Percentiles rank a stretch among this genome's conserved stretches.
Conservation (phyloP, 2,329 filamentous ascomycete genomes). For the Spiromastix sp. region DNA sequence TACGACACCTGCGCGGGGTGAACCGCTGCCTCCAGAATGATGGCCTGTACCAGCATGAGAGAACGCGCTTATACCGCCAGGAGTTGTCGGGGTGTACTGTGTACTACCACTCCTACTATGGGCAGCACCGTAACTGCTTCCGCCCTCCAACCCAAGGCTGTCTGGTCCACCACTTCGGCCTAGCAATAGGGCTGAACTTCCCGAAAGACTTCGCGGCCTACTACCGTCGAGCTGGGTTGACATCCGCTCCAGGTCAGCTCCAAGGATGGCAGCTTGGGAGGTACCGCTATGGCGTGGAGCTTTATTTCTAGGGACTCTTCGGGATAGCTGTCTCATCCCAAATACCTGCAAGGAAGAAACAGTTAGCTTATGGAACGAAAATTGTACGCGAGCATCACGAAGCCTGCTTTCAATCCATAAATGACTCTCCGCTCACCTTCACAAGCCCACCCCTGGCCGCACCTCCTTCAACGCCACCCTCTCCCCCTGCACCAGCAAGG, state of each 20-base stretch:
- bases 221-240: slow-evolving; percentile 43
- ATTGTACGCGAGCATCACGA: neutral
- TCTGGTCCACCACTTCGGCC: slow-evolving; percentile 37
- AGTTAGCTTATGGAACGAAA: too few species aligned
- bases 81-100: slow-evolving; percentile 59
- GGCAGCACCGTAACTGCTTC: slow-evolving; percentile 35
- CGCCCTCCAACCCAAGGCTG: slow-evolving; percentile 46
- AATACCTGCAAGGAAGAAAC: slow-evolving; percentile 55
- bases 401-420: too few species aligned
- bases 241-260: slow-evolving; percentile 56
- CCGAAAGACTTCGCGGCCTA: slow-evolving; percentile 49
- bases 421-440: too few species aligned
- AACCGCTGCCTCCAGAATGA: slow-evolving; percentile 32
- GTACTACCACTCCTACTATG: slow-evolving; percentile 51
- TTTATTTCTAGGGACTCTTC: slow-evolving; percentile 54
- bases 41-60: slow-evolving; percentile 54
- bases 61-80: slow-evolving; percentile 58
- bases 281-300: slow-evolving; percentile 68
- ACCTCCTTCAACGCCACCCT: slow-evolving; percentile 46
- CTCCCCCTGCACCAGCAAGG: slow-evolving; percentile 70
- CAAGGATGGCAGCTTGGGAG: slow-evolving; percentile 73
- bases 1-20: slow-evolving; percentile 32
- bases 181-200: slow-evolving; percentile 52
- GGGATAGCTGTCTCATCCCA: slow-evolving; percentile 77
- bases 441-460: slow-evolving; percentile 71